A percentile compares a stretch with the other conserved stretches of the same genome.
Conservation (phyloP, 73 alveolate species). For the Stentor coeruleus region DNA sequence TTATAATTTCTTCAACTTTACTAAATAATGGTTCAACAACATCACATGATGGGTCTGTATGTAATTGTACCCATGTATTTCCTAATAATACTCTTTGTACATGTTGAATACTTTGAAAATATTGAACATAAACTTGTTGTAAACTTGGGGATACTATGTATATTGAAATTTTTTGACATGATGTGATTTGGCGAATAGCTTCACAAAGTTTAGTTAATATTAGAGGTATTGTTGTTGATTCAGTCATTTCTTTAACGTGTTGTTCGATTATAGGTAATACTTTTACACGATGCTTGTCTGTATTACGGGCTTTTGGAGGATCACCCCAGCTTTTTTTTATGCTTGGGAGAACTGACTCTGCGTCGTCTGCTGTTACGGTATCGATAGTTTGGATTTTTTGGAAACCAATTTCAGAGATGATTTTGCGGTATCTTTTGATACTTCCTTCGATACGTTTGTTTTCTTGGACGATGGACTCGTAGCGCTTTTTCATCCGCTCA, state of each 20-base stretch:
- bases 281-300: background rate
- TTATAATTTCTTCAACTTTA: background rate
- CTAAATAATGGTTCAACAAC: background rate
- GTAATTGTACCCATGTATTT: background rate
- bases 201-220: background rate
- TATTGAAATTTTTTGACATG: background rate
- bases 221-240: background rate
- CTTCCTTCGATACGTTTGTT: conserved; percentile 22
- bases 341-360: background rate
- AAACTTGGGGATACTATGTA: background rate
- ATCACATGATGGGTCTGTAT: conserved; percentile 12
- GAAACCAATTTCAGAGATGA: background rate
- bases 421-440: conserved; percentile 20
- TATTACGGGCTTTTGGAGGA: background rate
- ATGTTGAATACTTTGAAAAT: background rate
- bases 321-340: background rate
- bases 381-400: background rate
- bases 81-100: conserved; percentile 2
- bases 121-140: background rate
- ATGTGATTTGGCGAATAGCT: background rate
- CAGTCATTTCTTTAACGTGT: background rate
- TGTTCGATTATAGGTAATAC: background rate
- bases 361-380: background rate
- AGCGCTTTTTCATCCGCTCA: background rate
- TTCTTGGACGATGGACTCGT: background rate